Evolutionary conservation across 192 early-diverging fungal genomes (phyloP).

Genomic region (Entrophospora sp.): DNA sequence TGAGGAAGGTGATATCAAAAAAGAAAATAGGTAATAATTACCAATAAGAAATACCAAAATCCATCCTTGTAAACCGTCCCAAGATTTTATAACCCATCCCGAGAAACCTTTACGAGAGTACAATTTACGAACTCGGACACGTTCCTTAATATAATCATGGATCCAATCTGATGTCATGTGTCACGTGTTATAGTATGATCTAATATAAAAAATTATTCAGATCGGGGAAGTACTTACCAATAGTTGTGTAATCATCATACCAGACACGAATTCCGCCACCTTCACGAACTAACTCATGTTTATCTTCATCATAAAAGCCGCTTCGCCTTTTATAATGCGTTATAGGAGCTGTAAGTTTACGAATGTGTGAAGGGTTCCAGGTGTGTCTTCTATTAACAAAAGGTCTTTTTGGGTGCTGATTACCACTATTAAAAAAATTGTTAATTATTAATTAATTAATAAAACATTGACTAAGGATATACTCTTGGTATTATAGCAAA

Average conservation of each 20-base stretch:
- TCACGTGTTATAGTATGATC: conserved; percentile 13
- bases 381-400: too few relatives aligned
- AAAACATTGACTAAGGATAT: too few relatives aligned
- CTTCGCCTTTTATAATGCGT: conserved; percentile 20
- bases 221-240: conserved; percentile 35
- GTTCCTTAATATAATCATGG: conserved; percentile 52
- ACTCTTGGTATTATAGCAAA: too few relatives aligned
- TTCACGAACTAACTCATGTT: conserved; percentile 40
- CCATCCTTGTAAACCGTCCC: conserved; percentile 76
- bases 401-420: too few relatives aligned
- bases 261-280: conserved; percentile 48
- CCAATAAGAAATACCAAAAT: conserved; percentile 71
- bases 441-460: too few relatives aligned
- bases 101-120: conserved; percentile 23
- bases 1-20: background rate
- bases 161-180: conserved; percentile 46
- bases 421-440: too few relatives aligned
- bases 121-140: conserved; percentile 30
- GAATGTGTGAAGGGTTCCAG: background rate
- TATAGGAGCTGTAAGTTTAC: background rate
- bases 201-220: background rate
- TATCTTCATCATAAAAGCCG: conserved; percentile 40
- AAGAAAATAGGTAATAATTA: conserved; percentile 25
- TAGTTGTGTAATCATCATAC: conserved; percentile 60
- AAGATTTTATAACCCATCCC: conserved; percentile 43